A percentile compares a stretch with the other conserved stretches of the same genome.
These are phyloP conservation scores for Coniosporium apollinis DNA, from an alignment of 495 filamentous ascomycete genomes.

Conservation along the genomic window DNA sequence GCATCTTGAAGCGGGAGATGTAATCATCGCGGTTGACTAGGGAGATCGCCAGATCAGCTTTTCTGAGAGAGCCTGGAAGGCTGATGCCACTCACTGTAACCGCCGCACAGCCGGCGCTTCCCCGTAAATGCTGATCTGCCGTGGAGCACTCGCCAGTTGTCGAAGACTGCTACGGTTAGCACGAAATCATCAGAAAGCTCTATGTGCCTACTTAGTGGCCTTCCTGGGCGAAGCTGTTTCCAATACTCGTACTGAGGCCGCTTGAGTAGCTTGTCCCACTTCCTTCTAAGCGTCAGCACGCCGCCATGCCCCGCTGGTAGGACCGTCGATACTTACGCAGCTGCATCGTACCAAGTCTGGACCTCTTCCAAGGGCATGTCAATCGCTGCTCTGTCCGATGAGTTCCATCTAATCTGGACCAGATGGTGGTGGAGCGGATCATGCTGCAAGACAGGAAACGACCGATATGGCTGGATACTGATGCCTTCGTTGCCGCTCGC, in stretches of 20 bases:
- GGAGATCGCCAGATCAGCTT: conserved; percentile 13
- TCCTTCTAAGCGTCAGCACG: neutral
- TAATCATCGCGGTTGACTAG: conserved; percentile 78
- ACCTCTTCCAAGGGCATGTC: conserved; percentile 22
- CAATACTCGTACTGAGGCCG: conserved; percentile 38
- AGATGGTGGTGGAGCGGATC: conserved; percentile 27
- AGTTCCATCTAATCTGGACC: conserved; percentile 76
- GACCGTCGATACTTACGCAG: conserved; percentile 18
- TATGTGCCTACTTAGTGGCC: conserved; percentile 45
- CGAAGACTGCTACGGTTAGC: conserved; percentile 44
- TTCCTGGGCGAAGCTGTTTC: conserved; percentile 66
- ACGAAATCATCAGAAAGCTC: too few species aligned
- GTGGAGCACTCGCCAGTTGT: conserved; percentile 91
- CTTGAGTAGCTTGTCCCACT: conserved; percentile 11
- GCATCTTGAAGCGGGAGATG: conserved; percentile 56
- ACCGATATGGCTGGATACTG: conserved; percentile 49
- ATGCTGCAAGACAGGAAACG: conserved; percentile 51
- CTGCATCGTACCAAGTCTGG: conserved; percentile 58
- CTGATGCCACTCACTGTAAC: conserved; percentile 50
- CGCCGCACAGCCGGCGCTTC: conserved; percentile 74
- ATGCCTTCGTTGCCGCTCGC: conserved; percentile 72
- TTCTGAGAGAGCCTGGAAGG: neutral
- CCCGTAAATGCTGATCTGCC: conserved; percentile 68
- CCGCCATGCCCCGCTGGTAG: too few species aligned
- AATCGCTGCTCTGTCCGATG: conserved; percentile 61